Conservation (phyloP, 164 flowering plant species). For the Vitis rupestris region DNA sequence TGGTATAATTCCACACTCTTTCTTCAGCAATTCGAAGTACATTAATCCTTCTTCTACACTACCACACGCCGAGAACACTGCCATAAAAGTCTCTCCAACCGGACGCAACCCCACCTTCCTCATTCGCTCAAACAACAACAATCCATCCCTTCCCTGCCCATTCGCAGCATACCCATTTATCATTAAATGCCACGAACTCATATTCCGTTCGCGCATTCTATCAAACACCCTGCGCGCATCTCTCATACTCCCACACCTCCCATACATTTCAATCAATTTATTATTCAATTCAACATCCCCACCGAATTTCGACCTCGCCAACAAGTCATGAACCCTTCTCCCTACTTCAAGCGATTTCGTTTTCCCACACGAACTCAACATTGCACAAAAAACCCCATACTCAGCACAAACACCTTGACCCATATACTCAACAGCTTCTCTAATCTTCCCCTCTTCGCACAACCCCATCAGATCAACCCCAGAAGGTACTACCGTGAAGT, state of each 20-base stretch:
- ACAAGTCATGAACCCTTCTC: conserved; percentile 28
- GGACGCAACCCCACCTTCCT: conserved; percentile 22
- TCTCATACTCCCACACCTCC: conserved; percentile 27
- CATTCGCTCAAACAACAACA: conserved; percentile 34
- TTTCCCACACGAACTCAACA: conserved; percentile 24
- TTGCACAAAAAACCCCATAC: conserved; percentile 15
- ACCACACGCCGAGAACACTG: conserved; percentile 35
- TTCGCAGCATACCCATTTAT: conserved; percentile 34
- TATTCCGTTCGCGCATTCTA: conserved; percentile 30
- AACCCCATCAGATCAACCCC: conserved; percentile 28
- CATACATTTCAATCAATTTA: conserved; percentile 30
- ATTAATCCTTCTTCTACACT: conserved; percentile 21
- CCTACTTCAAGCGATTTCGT: conserved; percentile 23
- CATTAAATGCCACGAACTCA: conserved; percentile 36
- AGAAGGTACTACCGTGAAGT: background rate
- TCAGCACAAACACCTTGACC: conserved; percentile 23
- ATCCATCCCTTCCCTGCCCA: conserved; percentile 35
- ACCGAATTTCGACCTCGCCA: conserved; percentile 18
- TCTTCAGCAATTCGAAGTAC: conserved; percentile 27
- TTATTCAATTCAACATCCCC: conserved; percentile 29
- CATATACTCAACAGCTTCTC: conserved; percentile 32
- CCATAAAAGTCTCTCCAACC: conserved; percentile 18
- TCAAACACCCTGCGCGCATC: conserved; percentile 48
- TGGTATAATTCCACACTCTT: conserved; percentile 21
- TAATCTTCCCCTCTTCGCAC: conserved; percentile 35